Evolutionary conservation across 2,329 filamentous ascomycete genomes (phyloP), one percentile per base, ranked within the genome.

Genomic region (Nakataea oryzae): DNA sequence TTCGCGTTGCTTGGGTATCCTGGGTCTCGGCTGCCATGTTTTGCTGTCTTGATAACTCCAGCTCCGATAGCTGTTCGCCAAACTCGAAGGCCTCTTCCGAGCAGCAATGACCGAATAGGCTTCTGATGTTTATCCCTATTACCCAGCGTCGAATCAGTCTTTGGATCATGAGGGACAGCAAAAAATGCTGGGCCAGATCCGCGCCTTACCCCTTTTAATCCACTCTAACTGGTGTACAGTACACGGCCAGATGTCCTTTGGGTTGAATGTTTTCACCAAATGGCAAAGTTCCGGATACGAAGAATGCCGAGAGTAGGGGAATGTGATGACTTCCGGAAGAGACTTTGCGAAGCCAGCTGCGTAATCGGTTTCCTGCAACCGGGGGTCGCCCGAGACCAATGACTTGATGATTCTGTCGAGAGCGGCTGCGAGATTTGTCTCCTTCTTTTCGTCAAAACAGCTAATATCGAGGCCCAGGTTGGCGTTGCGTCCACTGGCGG

Each of bases 251-350:
- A 97, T 78, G 67, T 97, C 91, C 57, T 76, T 84, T 0, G 92
- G 92, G 30, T 76, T 82, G 67, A 97, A 89, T 0, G 79, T 78
- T 3, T 78, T 71, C 1, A 96, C 79, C 0, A 97, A 75, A 61
- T 85, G 75, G 65, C 90, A 88, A 3, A 96, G 81, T 71, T 97
- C 93, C 0, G 79, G 76, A 64, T 95, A 93, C 0, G 91, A 96
- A 0, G 93, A 96, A 72, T 97, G 93, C 1, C 93, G 84, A 0
- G 93, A 93, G 70, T 93, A 97, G 0, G 93, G 90, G 66, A 96
- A 97, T 0, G 71, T 75, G 3, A 87, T 83, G 0, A 69, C 69
- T 14, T 67, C 74, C 0, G 80, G 74, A 2, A 83, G 69, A 0
- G 47, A 12, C 1, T 62, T 2, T 27, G 12, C 27, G 11, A 27